Percentiles rank a stretch among this genome's conserved stretches.
These are phyloP conservation scores for Linnemannia exigua DNA, from an alignment of 192 early-diverging fungal genomes.

Conservation along the genomic window DNA sequence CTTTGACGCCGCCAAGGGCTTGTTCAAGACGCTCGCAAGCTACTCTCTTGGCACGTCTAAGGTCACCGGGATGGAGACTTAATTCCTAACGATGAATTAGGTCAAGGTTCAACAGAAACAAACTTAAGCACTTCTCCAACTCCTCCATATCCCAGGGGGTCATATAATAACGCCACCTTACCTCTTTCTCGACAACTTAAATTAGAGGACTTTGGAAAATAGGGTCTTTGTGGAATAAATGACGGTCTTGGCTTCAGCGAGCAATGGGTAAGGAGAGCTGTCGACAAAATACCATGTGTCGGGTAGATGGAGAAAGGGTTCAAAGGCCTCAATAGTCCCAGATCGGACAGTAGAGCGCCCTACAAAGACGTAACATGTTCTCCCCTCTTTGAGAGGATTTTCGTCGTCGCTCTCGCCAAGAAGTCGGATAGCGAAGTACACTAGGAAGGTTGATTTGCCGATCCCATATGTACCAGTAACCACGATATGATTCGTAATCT, in stretches of 20 bases:
- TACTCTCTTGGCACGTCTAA: not conserved
- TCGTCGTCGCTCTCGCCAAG: too few relatives aligned
- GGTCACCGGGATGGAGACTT: not conserved
- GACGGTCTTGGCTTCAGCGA: slow-evolving; percentile 26
- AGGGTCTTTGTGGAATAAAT: slow-evolving; percentile 25
- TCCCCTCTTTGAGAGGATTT: not conserved
- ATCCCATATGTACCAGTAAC: slow-evolving; percentile 11
- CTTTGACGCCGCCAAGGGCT: slow-evolving; percentile 9
- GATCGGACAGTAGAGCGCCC: not conserved
- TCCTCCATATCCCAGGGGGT: slow-evolving; percentile 14
- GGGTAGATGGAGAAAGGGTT: too few relatives aligned
- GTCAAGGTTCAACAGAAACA: too few relatives aligned
- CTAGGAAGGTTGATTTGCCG: too few relatives aligned
- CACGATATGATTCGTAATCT: too few relatives aligned
- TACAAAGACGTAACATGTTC: slow-evolving; percentile 19
- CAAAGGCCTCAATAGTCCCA: not conserved
- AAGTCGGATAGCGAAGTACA: too few relatives aligned
- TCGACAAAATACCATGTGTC: too few relatives aligned
- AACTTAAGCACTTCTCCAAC: not conserved
- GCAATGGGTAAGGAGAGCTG: slow-evolving; percentile 18
- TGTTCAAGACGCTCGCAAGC: slow-evolving; percentile 14
- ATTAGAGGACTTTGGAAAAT: not conserved
- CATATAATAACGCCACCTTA: slow-evolving; percentile 4
- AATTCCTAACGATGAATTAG: too few relatives aligned
- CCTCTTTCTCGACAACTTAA: slow-evolving; percentile 20